Evolutionary conservation across 371 early-diverging fungal species (phyloP).

Genomic region (Mucor irregularis): DNA sequence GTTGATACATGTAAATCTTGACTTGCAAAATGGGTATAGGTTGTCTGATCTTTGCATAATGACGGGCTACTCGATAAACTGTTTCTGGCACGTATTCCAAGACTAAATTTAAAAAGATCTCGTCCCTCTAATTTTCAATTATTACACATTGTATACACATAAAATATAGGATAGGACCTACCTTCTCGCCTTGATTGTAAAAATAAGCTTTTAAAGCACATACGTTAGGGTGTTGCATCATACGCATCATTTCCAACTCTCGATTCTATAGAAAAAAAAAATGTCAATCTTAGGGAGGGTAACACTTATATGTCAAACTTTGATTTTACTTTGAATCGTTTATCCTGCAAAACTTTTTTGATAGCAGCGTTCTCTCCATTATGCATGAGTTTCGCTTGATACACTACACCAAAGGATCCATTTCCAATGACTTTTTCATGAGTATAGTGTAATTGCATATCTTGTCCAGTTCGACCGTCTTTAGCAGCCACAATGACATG

Average conservation of each 20-base stretch:
- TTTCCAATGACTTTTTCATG: conserved; percentile 91
- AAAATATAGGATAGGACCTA: too few relatives aligned
- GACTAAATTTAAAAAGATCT: conserved; percentile 81
- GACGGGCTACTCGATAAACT: conserved; percentile 77
- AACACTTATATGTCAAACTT: not conserved
- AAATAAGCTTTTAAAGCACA: conserved; percentile 76
- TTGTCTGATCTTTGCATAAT: conserved; percentile 83
- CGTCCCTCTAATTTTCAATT: conserved; percentile 51
- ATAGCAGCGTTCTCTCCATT: conserved; percentile 83
- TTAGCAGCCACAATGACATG: conserved; percentile 65
- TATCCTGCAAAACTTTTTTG: conserved; percentile 95
- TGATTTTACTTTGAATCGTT: conserved; percentile 82
- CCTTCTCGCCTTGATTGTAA: conserved; percentile 67
- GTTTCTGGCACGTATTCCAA: conserved; percentile 87
- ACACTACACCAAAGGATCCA: conserved; percentile 97
- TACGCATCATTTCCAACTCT: conserved; percentile 85
- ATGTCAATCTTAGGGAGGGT: not conserved
- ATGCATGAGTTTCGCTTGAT: conserved; percentile 83
- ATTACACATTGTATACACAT: not conserved
- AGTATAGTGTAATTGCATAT: conserved; percentile 83
- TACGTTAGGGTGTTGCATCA: conserved; percentile 78
- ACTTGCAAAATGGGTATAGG: conserved; percentile 87
- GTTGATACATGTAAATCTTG: conserved; percentile 96
- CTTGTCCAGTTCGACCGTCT: conserved; percentile 84
- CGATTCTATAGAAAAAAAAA: conserved; percentile 59